Evolutionary conservation across 2,329 filamentous ascomycete genomes (phyloP), one percentile per base, ranked within the genome.

Genomic region (Akanthomyces dipterigenus): DNA sequence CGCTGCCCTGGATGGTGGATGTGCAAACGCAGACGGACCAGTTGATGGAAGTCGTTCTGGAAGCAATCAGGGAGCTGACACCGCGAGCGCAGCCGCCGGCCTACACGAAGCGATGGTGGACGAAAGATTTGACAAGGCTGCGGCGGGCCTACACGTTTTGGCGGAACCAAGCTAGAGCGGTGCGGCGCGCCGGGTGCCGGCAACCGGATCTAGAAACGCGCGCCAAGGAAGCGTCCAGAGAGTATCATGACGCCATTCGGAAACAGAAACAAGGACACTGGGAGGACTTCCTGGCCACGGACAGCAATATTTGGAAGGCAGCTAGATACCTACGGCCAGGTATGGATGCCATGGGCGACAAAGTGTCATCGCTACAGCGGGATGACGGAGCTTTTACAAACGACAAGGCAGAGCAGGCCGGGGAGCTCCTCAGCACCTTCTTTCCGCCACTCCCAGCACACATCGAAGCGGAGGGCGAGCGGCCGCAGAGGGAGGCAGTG

Each of bases 51-150:
- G 61, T 61, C 11, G 63, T 65, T 18, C 31, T 62, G 26, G 63
- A 65, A 49, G 64, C 61, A 24, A 48, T 65, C n/a, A 42, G 58
- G 22, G 36, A 50, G 22, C 57, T 68, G 5, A 67, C 63, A 12
- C 69, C 64, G 16, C 69, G 60, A 59, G 65, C 67, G 24, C 69
- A 65, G 53, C 68, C 66, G 49, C 68, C 65, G 20, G 63, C 55
- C n/a, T 69, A 71, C 55, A 64, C 65, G 46, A 72, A 72, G 61
- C 63, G 69, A 46, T 73, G 65, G 69, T 73, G 66, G 69, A 69
- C 65, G 9, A 63, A 56, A 4, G 67, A 72, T 55, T 65, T 72
- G 1, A 71, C 67, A 16, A 64, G 70, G 53, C 65, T 72, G 8
- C 67, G 66, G 12, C 61, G 56, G 31, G 65, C 70, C 31, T 66